Percentiles rank a stretch among this genome's conserved stretches.
Conservation (phyloP, 805 yeast species). For the Candida tammaniensis region DNA sequence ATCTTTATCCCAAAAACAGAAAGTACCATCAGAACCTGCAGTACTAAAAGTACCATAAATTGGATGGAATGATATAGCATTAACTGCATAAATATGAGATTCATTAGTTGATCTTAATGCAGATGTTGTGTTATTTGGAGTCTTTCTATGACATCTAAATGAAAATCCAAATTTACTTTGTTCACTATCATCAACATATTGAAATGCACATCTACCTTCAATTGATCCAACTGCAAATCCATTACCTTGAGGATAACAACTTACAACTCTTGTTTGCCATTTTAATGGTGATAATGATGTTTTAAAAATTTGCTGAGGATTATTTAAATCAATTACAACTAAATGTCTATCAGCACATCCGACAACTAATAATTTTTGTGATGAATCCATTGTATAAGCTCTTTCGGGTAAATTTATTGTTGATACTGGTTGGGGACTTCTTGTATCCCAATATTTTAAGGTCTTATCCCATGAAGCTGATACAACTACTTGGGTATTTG, state of each 20-base stretch:
- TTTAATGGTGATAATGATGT: slow-evolving; percentile 73
- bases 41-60: slow-evolving; percentile 87
- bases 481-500: slow-evolving; percentile 77
- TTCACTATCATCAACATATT: slow-evolving; percentile 81
- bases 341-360: slow-evolving; percentile 91
- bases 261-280: slow-evolving; percentile 79
- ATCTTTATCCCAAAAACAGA: slow-evolving; percentile 95
- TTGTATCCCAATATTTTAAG: slow-evolving; percentile 89
- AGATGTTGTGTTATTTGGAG: slow-evolving; percentile 30
- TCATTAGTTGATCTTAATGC: slow-evolving; percentile 39
- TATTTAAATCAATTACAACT: slow-evolving; percentile 70
- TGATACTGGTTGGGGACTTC: slow-evolving; percentile 78
- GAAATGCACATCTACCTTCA: slow-evolving; percentile 95
- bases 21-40: slow-evolving; percentile 92
- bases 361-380: slow-evolving; percentile 81
- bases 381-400: slow-evolving; percentile 83
- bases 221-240: slow-evolving; percentile 92
- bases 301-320: slow-evolving; percentile 81
- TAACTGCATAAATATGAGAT: slow-evolving; percentile 72
- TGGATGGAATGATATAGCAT: slow-evolving; percentile 84
- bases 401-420: slow-evolving; percentile 85
- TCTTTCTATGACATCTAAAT: slow-evolving; percentile 91
- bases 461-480: slow-evolving; percentile 98
- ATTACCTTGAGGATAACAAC: slow-evolving; percentile 87
- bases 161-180: slow-evolving; percentile 76